Evolutionary conservation across 306 rosid genomes (phyloP).

Genomic region (Gillenia trifoliata): DNA sequence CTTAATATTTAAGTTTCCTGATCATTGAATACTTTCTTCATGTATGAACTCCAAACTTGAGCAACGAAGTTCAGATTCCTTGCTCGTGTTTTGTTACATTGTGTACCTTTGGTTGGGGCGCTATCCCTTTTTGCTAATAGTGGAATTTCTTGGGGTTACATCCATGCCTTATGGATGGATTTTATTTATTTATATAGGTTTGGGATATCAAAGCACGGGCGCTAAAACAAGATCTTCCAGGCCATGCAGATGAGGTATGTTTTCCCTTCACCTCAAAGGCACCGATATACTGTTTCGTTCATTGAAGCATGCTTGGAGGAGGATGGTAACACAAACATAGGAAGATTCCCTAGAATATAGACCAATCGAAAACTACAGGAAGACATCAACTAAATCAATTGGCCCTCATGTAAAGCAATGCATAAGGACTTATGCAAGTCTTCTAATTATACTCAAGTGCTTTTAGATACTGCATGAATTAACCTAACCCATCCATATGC

Average conservation of each 20-base stretch:
- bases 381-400: not conserved
- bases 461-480: not conserved
- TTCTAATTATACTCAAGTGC: not conserved
- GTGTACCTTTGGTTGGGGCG: not conserved
- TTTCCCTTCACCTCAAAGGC: not conserved
- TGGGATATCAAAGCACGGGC: constrained; percentile 85
- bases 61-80: not conserved
- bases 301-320: not conserved
- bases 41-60: not conserved
- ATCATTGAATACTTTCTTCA: not conserved
- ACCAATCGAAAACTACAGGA: not conserved
- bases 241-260: constrained; percentile 87
- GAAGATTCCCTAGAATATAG: not conserved
- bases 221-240: constrained; percentile 94
- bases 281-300: not conserved
- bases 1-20: not conserved
- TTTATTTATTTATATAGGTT: constrained; percentile 41
- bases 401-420: not conserved
- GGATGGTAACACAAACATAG: too few relatives aligned
- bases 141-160: not conserved
- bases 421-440: not conserved
- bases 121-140: not conserved
- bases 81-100: not conserved
- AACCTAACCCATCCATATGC: not conserved
- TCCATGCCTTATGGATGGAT: not conserved